A percentile compares a stretch with the other conserved stretches of the same genome.
These are phyloP conservation scores for Pythium vanterpoolii DNA, from an alignment of 352 stramenopile species.

Conservation along the genomic window DNA sequence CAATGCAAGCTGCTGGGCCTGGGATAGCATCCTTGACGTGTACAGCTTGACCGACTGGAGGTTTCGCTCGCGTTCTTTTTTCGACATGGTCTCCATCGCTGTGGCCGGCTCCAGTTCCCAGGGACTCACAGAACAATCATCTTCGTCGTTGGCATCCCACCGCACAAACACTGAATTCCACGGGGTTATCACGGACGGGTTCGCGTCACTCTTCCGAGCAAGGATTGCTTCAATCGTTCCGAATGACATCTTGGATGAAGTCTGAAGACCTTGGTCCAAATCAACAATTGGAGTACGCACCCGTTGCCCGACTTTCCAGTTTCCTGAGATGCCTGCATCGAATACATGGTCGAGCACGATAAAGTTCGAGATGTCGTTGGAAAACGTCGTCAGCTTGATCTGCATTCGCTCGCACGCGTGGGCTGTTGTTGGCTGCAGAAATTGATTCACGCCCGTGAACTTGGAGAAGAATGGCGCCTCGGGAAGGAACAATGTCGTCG, in stretches of 20 bases:
- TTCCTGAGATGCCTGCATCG: conserved; percentile 68
- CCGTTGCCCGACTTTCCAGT: conserved; percentile 65
- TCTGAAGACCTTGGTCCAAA: conserved; percentile 62
- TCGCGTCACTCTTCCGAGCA: conserved; percentile 5
- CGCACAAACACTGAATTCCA: conserved; percentile 78
- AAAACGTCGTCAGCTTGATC: conserved; percentile 73
- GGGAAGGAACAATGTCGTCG: conserved; percentile 26
- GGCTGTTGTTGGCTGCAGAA: conserved; percentile 36
- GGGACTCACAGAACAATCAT: conserved; percentile 62
- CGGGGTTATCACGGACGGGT: conserved; percentile 35
- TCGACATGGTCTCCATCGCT: conserved; percentile 31
- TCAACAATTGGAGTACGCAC: conserved; percentile 76
- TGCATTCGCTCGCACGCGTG: conserved; percentile 40
- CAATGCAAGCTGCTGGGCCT: conserved; percentile 41
- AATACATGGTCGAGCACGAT: conserved; percentile 82
- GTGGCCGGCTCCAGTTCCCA: conserved; percentile 73
- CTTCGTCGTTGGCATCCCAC: conserved; percentile 70
- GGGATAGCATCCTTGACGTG: conserved; percentile 48
- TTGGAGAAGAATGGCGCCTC: conserved; percentile 42
- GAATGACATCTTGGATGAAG: conserved; percentile 50
- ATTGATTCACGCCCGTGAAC: conserved; percentile 65
- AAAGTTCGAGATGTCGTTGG: conserved; percentile 83
- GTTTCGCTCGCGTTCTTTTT: conserved; percentile 37
- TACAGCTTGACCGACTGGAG: conserved; percentile 37
- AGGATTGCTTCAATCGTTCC: conserved; percentile 52